A percentile compares a stretch with the other conserved stretches of the same genome.
Conservation (phyloP, 441 rosid species). For the Flueggea neowawraea region DNA sequence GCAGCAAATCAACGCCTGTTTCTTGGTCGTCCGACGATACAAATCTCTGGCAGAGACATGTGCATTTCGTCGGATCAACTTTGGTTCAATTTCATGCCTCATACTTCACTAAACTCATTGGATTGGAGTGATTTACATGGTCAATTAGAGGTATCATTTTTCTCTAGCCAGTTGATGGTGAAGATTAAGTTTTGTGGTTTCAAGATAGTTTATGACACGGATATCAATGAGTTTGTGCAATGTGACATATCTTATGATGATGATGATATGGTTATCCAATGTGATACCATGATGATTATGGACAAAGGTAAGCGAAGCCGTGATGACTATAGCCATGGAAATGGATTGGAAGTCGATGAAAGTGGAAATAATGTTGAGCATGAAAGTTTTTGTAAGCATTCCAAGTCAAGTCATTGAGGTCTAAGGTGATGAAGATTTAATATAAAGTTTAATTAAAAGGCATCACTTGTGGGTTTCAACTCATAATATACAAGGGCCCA, state of each 20-base stretch:
- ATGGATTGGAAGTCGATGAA: background rate
- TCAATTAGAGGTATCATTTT: slow-evolving; percentile 3
- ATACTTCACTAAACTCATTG: slow-evolving; percentile 1
- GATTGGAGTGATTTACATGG: slow-evolving; percentile 8
- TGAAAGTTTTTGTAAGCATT: no score
- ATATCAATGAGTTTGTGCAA: slow-evolving; percentile 8
- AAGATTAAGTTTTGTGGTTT: slow-evolving; percentile 8
- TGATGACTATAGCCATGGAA: background rate
- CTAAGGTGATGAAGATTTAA: no score
- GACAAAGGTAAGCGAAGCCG: slow-evolving; percentile 6
- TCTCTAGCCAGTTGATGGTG: slow-evolving; percentile 8
- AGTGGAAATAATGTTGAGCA: background rate
- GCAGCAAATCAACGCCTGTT: slow-evolving; percentile 2
- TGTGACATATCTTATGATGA: background rate
- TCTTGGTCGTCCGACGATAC: slow-evolving; percentile 2
- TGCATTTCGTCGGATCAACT: background rate
- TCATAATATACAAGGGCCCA: background rate
- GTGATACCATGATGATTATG: background rate
- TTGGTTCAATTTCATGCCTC: slow-evolving; percentile 15
- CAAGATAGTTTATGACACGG: slow-evolving; percentile 9
- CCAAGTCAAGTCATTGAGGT: no score
- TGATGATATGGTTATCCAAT: background rate
- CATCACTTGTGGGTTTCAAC: background rate
- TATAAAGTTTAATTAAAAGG: no score
- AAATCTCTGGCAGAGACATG: slow-evolving; percentile 1